Evolutionary conservation across 2,329 filamentous ascomycete genomes (phyloP).

Genomic region (Diaporthe ilicicola): DNA sequence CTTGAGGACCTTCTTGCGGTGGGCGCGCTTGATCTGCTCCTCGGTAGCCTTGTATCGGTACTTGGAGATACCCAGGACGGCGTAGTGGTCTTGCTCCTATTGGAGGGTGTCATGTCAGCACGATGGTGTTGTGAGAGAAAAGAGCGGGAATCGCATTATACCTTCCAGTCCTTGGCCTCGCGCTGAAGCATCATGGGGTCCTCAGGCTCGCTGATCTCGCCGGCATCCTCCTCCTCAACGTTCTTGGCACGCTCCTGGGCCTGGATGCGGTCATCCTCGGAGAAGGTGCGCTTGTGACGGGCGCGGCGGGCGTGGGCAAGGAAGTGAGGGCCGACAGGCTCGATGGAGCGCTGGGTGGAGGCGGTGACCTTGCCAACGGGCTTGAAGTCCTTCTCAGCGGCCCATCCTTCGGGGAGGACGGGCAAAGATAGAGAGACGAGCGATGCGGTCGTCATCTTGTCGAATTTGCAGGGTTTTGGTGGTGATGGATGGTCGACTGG

Average conservation of each 20-base stretch:
- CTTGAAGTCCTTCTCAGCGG: constrained; percentile 92
- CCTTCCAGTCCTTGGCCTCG: constrained; percentile 99
- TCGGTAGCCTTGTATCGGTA: constrained; percentile 93
- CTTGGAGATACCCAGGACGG: constrained; percentile 90
- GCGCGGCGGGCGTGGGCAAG: constrained; percentile 95
- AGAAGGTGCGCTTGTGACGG: constrained; percentile 97
- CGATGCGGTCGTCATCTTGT: constrained; percentile 69
- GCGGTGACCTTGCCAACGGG: constrained; percentile 78
- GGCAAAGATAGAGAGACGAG: constrained; percentile 75
- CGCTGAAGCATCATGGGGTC: constrained; percentile 90
- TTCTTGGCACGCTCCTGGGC: constrained; percentile 96
- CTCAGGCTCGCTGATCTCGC: constrained; percentile 92
- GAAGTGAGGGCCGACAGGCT: constrained; percentile 97
- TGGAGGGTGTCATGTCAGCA: background rate
- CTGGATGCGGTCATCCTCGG: constrained; percentile 97
- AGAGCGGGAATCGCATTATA: constrained; percentile 48
- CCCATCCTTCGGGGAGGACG: constrained; percentile 81
- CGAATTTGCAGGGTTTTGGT: background rate
- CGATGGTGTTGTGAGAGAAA: background rate
- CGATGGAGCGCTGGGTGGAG: constrained; percentile 85
- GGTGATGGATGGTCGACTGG: background rate
- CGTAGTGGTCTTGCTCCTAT: constrained; percentile 95
- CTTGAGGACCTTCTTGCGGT: constrained; percentile 99
- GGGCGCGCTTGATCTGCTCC: constrained; percentile 98
- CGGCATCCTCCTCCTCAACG: constrained; percentile 88